These are phyloP conservation scores for Zoysia pacifica DNA, from an alignment of 176 grass and related monocot species.

Conservation along the genomic window DNA sequence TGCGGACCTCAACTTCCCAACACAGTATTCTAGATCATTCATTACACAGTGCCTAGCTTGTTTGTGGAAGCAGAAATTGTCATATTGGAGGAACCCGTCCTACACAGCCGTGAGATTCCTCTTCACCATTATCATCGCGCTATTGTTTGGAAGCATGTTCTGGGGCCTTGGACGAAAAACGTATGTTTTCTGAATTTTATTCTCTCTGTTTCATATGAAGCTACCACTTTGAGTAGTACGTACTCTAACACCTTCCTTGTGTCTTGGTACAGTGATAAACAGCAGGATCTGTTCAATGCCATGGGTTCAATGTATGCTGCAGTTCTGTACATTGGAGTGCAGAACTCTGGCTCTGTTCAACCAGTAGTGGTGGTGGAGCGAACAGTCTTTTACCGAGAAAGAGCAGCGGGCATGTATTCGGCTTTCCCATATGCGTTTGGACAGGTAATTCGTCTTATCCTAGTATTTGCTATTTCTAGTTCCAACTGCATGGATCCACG, in stretches of 20 bases:
- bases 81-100: conserved; percentile 86
- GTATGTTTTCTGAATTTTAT: conserved; percentile 42
- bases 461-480: neutral
- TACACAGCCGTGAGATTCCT: conserved; percentile 76
- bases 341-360: conserved; percentile 81
- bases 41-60: conserved; percentile 73
- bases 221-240: conserved; percentile 10
- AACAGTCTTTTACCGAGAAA: conserved; percentile 92
- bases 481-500: neutral
- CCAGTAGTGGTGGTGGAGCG: conserved; percentile 79
- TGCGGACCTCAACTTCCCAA: conserved; percentile 68
- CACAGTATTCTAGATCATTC: conserved; percentile 62
- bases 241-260: conserved; percentile 28
- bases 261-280: conserved; percentile 40
- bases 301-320: conserved; percentile 89
- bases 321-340: conserved; percentile 74
- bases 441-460: conserved; percentile 52
- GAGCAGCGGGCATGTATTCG: conserved; percentile 90
- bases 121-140: conserved; percentile 57
- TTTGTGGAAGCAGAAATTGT: conserved; percentile 77
- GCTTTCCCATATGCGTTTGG: conserved; percentile 94
- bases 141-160: conserved; percentile 84
- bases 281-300: conserved; percentile 77
- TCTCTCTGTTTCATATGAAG: neutral
- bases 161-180: conserved; percentile 71